Percentiles rank a stretch among this genome's conserved stretches.
These are phyloP conservation scores for Arabis alpina DNA, from an alignment of 345 rosid species.

Conservation along the genomic window DNA sequence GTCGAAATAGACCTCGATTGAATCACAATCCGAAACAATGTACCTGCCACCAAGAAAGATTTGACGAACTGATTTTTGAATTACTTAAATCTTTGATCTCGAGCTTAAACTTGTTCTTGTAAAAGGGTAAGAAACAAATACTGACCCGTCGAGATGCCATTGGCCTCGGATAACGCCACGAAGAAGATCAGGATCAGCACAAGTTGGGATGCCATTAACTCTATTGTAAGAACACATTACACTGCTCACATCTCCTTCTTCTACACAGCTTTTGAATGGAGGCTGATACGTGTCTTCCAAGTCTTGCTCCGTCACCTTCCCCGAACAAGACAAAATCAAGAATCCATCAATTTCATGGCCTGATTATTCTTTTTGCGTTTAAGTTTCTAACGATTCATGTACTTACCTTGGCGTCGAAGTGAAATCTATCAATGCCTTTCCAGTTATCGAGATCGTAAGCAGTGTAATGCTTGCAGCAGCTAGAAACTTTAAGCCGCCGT, in stretches of 20 bases:
- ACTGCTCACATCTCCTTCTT: conserved; percentile 48
- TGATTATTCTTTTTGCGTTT: background rate
- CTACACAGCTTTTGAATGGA: conserved; percentile 56
- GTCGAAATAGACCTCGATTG: conserved; percentile 58
- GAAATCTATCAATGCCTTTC: conserved; percentile 51
- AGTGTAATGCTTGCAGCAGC: conserved; percentile 63
- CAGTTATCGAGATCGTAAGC: conserved; percentile 63
- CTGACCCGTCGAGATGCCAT: conserved; percentile 62
- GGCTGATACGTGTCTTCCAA: conserved; percentile 58
- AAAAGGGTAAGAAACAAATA: conserved; percentile 21
- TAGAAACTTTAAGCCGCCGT: conserved; percentile 51
- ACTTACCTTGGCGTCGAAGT: conserved; percentile 51
- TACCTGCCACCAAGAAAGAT: conserved; percentile 43
- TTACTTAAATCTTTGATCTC: background rate
- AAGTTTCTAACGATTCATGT: background rate
- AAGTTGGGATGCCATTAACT: conserved; percentile 60
- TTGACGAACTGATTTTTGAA: background rate
- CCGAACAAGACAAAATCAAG: background rate
- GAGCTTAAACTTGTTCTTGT: background rate
- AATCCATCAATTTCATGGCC: background rate
- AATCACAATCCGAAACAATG: conserved; percentile 77
- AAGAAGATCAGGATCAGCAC: conserved; percentile 55
- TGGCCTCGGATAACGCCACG: conserved; percentile 46
- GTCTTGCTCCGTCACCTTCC: conserved; percentile 56
- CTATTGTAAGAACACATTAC: conserved; percentile 61